These are phyloP conservation scores for Cyclocybe aegerita DNA, from an alignment of 768 basidiomycete species.

Conservation along the genomic window DNA sequence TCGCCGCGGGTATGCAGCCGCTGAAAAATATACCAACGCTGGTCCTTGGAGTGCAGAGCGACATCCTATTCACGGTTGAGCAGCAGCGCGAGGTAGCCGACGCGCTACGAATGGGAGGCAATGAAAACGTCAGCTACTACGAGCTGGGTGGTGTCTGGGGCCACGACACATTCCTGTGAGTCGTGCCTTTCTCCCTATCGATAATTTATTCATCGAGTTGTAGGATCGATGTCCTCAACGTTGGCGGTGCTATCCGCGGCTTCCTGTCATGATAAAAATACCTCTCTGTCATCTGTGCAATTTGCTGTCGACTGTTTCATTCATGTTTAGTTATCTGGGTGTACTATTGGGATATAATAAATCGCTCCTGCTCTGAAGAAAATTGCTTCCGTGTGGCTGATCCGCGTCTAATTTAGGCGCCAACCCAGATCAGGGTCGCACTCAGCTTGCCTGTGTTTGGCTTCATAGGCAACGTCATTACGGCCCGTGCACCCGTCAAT, in stretches of 20 bases:
- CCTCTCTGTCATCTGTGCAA: background rate
- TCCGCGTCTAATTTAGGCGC: too few relatives aligned
- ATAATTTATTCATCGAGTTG: constrained; percentile 1
- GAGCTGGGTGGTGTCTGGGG: constrained; percentile 99
- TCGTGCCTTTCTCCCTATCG: constrained; percentile 14
- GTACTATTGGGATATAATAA: too few relatives aligned
- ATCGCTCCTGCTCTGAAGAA: too few relatives aligned
- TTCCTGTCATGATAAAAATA: constrained; percentile 64
- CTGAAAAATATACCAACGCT: constrained; percentile 78
- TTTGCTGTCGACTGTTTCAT: background rate
- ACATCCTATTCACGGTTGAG: constrained; percentile 95
- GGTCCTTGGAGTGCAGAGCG: constrained; percentile 93
- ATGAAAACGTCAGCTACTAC: constrained; percentile 88
- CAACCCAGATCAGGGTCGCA: too few relatives aligned
- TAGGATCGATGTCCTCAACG: constrained; percentile 84
- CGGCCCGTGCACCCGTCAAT: too few relatives aligned
- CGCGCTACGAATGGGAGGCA: constrained; percentile 88
- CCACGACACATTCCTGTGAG: constrained; percentile 94
- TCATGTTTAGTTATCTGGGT: too few relatives aligned
- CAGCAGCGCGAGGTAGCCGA: constrained; percentile 96
- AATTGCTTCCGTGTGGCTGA: too few relatives aligned
- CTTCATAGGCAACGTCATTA: too few relatives aligned
- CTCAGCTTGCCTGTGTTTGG: too few relatives aligned
- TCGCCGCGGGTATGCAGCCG: constrained; percentile 77
- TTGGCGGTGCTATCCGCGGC: constrained; percentile 88